Conservation (phyloP, 108 stramenopile genomes). For the Nitzschia inconspicua region DNA sequence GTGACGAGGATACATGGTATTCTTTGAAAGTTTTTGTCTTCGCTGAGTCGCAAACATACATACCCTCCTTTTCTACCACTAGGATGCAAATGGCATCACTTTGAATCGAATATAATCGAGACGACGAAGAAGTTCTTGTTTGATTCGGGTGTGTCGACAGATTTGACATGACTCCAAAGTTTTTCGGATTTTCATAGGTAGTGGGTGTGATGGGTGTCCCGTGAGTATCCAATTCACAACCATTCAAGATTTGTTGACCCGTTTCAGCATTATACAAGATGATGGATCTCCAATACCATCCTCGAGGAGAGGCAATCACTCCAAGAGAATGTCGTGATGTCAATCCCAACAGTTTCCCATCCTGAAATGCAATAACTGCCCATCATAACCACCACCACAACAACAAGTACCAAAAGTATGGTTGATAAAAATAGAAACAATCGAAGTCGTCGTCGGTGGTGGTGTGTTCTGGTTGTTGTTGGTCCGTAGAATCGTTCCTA, state of each 20-base stretch:
- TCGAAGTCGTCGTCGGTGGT: too few species aligned
- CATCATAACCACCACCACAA: too few species aligned
- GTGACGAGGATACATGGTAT: slow-evolving; percentile 95
- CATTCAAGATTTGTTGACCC: slow-evolving; percentile 24
- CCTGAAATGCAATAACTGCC: too few species aligned
- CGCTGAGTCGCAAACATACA: slow-evolving; percentile 91
- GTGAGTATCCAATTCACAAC: slow-evolving; percentile 21
- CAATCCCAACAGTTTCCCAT: slow-evolving; percentile 32
- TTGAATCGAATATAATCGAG: too few species aligned
- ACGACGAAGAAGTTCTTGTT: too few species aligned
- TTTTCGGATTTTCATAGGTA: too few species aligned
- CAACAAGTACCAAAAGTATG: too few species aligned
- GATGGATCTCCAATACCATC: slow-evolving; percentile 79
- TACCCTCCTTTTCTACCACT: slow-evolving; percentile 97
- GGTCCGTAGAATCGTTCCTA: too few species aligned
- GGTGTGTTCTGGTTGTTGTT: too few species aligned
- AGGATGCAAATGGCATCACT: slow-evolving; percentile 75
- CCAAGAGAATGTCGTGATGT: slow-evolving; percentile 67
- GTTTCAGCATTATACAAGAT: slow-evolving; percentile 30
- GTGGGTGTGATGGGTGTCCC: slow-evolving; percentile 26
- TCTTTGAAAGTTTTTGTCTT: slow-evolving; percentile 90
- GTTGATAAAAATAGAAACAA: too few species aligned
- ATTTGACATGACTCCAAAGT: too few species aligned
- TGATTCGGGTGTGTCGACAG: too few species aligned
- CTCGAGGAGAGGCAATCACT: slow-evolving; percentile 80